Evolutionary conservation across 108 stramenopile species (phyloP).

Genomic region (Mayamaea pseudoterrestris): DNA sequence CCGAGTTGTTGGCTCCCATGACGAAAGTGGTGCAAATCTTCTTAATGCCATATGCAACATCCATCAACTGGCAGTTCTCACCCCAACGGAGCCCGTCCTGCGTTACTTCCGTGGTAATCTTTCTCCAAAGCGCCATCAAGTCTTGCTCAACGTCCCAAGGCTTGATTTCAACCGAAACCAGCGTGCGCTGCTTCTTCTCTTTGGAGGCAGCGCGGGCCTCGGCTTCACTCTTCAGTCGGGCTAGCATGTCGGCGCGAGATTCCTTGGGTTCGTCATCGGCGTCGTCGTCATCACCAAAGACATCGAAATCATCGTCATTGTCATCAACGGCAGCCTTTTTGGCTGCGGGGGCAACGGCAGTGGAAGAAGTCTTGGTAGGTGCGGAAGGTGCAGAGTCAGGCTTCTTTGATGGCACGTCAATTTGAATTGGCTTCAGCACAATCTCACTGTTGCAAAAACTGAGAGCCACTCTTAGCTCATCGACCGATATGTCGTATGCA

Average conservation of each 20-base stretch:
- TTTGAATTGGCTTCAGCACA: background rate
- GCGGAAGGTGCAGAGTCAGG: slow-evolving; percentile 1
- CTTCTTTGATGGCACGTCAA: background rate
- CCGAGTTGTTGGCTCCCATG: slow-evolving; percentile 22
- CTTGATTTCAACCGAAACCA: slow-evolving; percentile 44
- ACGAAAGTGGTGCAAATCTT: slow-evolving; percentile 33
- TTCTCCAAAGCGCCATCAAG: slow-evolving; percentile 29
- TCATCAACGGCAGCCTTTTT: slow-evolving; percentile 1
- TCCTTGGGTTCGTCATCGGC: slow-evolving; percentile 16
- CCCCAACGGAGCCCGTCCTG: slow-evolving; percentile 41
- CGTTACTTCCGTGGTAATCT: slow-evolving; percentile 23
- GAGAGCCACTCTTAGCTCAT: slow-evolving; percentile 5
- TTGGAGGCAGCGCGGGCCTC: slow-evolving; percentile 20
- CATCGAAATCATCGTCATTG: slow-evolving; percentile 21
- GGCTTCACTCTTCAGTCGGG: slow-evolving; percentile 26
- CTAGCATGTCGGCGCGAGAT: slow-evolving; percentile 19
- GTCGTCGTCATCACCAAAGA: slow-evolving; percentile 21
- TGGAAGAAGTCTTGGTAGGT: background rate
- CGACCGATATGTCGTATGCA: slow-evolving; percentile 8
- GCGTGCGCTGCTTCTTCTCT: slow-evolving; percentile 30
- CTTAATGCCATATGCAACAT: slow-evolving; percentile 46
- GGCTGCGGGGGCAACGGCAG: background rate
- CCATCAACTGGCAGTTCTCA: slow-evolving; percentile 26
- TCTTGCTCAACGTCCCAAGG: slow-evolving; percentile 47
- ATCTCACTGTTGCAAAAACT: background rate